Percentiles rank a stretch among this genome's conserved stretches.
Evolutionary conservation across 2,329 filamentous ascomycete genomes (phyloP).

Genomic region (Acephala macrosclerotiorum): DNA sequence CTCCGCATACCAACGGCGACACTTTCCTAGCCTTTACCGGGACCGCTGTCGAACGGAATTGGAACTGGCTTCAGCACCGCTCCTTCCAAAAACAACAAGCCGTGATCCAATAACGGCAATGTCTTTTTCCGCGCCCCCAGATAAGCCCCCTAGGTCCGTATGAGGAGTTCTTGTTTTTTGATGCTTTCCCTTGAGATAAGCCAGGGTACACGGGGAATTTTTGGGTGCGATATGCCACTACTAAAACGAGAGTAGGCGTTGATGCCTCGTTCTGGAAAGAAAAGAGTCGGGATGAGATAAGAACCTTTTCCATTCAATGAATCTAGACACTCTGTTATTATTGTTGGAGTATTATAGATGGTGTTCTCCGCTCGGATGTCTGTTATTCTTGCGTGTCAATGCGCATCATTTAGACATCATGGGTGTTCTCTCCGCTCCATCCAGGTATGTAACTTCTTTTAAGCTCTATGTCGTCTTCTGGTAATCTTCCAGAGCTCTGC

Average conservation of each 20-base stretch:
- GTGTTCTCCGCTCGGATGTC: background rate
- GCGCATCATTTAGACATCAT: slow-evolving; percentile 15
- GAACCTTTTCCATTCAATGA: background rate
- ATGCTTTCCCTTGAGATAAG: slow-evolving; percentile 12
- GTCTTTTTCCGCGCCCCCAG: slow-evolving; percentile 6
- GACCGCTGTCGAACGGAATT: slow-evolving; percentile 2
- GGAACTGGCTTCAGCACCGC: background rate
- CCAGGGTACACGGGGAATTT: slow-evolving; percentile 12
- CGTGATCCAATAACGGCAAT: slow-evolving; percentile 14
- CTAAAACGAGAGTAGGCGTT: slow-evolving; percentile 14
- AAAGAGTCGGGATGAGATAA: slow-evolving; percentile 16
- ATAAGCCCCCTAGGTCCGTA: slow-evolving; percentile 16
- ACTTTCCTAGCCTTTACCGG: background rate
- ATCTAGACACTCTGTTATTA: slow-evolving; percentile 4
- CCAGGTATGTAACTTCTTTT: background rate
- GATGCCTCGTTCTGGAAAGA: background rate
- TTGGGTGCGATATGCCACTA: background rate
- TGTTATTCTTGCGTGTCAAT: slow-evolving; percentile 2
- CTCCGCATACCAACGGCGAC: slow-evolving; percentile 5
- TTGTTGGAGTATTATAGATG: background rate
- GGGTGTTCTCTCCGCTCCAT: slow-evolving; percentile 37
- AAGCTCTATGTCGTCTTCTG: too few relatives aligned
- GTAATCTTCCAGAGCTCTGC: too few relatives aligned
- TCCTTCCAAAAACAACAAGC: background rate
- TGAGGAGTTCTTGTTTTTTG: slow-evolving; percentile 11